These are phyloP conservation scores for Chrysopogon serrulatus DNA, from an alignment of 176 grass and related monocot genomes.

Conservation along the genomic window DNA sequence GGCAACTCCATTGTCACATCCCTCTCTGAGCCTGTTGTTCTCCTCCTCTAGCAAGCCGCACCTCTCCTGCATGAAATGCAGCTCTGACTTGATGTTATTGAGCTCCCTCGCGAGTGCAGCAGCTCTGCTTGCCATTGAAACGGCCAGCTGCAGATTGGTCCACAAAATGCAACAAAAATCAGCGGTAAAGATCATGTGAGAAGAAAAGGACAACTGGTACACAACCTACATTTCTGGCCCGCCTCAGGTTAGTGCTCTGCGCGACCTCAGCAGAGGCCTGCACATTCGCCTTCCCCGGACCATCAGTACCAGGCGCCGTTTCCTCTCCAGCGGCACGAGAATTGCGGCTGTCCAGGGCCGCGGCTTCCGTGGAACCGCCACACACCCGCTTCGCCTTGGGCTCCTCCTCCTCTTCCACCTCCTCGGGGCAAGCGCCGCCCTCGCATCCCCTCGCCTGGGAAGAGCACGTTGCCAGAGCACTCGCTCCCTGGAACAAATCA, in stretches of 20 bases:
- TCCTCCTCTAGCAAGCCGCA: constrained; percentile 84
- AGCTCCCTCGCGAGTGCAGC: constrained; percentile 70
- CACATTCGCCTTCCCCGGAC: background rate
- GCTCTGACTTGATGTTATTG: constrained; percentile 83
- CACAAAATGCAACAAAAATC: background rate
- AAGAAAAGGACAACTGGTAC: background rate
- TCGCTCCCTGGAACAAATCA: constrained; percentile 26
- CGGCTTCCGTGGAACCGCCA: background rate
- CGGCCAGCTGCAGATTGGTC: constrained; percentile 50
- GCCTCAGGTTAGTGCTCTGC: constrained; percentile 50
- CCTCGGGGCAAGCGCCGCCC: background rate
- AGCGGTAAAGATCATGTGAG: background rate
- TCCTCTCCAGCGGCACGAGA: background rate
- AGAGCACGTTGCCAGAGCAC: constrained; percentile 7
- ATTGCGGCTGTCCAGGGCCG: background rate
- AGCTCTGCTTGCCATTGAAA: constrained; percentile 80
- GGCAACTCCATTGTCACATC: constrained; percentile 37
- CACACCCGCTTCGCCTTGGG: constrained; percentile 29
- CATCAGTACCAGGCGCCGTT: background rate
- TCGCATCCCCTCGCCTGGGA: constrained; percentile 16
- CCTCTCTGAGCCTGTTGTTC: constrained; percentile 75
- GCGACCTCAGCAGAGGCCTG: constrained; percentile 29
- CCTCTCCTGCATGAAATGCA: constrained; percentile 79
- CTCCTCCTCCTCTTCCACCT: background rate
- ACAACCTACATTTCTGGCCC: constrained; percentile 35